Conservation (phyloP, 1,284 basidiomycete species). For the Fomitiporia mediterranea region DNA sequence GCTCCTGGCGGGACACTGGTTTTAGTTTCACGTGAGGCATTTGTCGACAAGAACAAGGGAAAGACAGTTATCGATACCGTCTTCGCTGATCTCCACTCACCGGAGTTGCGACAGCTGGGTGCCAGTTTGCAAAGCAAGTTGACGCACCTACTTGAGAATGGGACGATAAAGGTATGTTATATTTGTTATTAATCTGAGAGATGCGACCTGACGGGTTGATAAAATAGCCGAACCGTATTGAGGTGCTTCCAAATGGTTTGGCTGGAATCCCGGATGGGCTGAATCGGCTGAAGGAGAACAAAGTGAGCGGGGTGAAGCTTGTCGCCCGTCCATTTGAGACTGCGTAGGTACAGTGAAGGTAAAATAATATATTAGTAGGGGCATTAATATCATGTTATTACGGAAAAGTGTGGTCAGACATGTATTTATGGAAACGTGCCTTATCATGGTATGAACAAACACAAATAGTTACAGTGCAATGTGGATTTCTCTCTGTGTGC, state of each 20-base stretch:
- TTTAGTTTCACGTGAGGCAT: neutral
- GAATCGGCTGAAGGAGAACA: constrained; percentile 33
- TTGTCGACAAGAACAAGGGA: constrained; percentile 3
- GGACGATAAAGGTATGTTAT: constrained; percentile 8
- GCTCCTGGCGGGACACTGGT: constrained; percentile 21
- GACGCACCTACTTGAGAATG: constrained; percentile 8
- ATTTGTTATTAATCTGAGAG: neutral
- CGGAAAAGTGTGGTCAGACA: no score
- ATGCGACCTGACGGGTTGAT: neutral
- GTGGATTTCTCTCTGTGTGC: no score
- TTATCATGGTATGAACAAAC: no score
- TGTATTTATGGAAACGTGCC: no score
- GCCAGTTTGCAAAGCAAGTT: constrained; percentile 15
- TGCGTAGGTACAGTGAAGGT: constrained; percentile 12
- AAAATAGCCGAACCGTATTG: constrained; percentile 35
- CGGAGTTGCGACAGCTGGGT: constrained; percentile 1
- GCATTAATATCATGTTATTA: no score
- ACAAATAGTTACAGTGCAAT: no score
- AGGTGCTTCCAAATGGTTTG: constrained; percentile 44
- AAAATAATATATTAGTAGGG: neutral
- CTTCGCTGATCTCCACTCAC: neutral
- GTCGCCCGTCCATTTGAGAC: constrained; percentile 46
- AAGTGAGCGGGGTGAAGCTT: constrained; percentile 48
- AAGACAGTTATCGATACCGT: constrained; percentile 10
- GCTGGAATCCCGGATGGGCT: constrained; percentile 41